Evolutionary conservation across 257 asterid genomes (phyloP).

Genomic region (Primulina tabacum): DNA sequence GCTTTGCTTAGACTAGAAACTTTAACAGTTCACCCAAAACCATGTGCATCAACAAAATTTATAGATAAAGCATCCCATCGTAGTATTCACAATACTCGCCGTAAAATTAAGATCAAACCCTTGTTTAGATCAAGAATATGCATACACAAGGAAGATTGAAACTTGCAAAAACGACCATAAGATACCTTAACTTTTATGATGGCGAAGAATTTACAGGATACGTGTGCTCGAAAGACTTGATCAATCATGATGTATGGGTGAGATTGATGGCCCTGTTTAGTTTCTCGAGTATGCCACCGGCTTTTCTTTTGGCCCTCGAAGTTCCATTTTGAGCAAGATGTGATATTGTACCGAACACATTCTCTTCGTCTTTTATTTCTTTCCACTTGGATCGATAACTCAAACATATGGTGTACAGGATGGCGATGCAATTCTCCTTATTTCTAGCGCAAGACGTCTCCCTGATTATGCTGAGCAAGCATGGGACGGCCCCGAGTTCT

Average conservation of each 20-base stretch:
- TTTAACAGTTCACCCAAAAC: conserved; percentile 21
- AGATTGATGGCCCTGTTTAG: conserved; percentile 44
- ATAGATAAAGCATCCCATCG: not conserved
- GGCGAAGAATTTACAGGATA: conserved; percentile 68
- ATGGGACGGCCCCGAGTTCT: conserved; percentile 60
- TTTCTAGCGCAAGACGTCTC: conserved; percentile 53
- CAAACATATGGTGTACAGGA: conserved; percentile 54
- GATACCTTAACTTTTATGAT: conserved; percentile 35
- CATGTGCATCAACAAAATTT: conserved; percentile 38
- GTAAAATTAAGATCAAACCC: conserved; percentile 39
- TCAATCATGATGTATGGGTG: conserved; percentile 65
- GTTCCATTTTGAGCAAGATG: conserved; percentile 66
- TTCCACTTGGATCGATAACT: conserved; percentile 64
- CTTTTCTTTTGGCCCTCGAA: conserved; percentile 86
- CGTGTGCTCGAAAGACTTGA: not conserved
- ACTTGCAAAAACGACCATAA: conserved; percentile 20
- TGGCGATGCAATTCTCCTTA: conserved; percentile 71
- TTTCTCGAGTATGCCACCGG: conserved; percentile 68
- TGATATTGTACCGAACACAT: conserved; percentile 50
- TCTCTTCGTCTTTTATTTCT: conserved; percentile 73
- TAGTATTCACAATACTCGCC: no score
- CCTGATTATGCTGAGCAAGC: conserved; percentile 60
- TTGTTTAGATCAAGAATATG: conserved; percentile 36
- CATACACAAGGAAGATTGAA: conserved; percentile 37
- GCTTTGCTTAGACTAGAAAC: not conserved